phyloP scores from a whole-genome alignment of 306 rosid genomes.

The Rosa chinensis region DNA sequence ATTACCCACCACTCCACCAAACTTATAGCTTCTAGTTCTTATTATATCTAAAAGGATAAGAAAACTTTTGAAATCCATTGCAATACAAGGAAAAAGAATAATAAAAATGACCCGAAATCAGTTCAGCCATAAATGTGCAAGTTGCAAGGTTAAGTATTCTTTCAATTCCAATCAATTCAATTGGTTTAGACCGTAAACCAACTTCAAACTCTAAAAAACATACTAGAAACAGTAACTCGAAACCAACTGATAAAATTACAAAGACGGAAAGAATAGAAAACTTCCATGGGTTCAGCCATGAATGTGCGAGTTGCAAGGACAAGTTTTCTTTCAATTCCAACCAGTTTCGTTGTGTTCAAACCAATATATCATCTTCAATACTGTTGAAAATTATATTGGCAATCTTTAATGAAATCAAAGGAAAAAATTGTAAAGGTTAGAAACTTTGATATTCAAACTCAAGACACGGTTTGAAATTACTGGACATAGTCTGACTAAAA shows the following conservation, averaged over 20 bases:
- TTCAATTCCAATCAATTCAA: not conserved
- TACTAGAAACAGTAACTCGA: not conserved
- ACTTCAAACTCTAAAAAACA: not conserved
- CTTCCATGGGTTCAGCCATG: not conserved
- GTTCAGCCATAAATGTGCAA: not conserved
- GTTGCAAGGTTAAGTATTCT: not conserved
- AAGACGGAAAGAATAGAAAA: not conserved
- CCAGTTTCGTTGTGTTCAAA: not conserved
- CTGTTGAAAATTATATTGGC: not conserved
- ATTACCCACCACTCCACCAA: not conserved
- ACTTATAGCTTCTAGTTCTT: not conserved
- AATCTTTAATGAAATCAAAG: not conserved
- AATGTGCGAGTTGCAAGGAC: not conserved
- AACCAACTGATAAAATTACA: not conserved
- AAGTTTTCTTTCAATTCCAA: not conserved
- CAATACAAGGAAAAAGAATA: not conserved
- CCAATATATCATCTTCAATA: not conserved
- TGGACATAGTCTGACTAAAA: not conserved
- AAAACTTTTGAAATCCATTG: not conserved
- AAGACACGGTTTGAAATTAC: not conserved
- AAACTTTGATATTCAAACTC: not conserved
- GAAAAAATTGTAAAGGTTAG: not conserved
- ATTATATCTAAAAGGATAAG: not conserved
- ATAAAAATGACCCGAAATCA: not conserved
- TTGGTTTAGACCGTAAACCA: not conserved